phyloP scores from a whole-genome alignment of 768 basidiomycete species.

The Baorangia bicolor region DNA sequence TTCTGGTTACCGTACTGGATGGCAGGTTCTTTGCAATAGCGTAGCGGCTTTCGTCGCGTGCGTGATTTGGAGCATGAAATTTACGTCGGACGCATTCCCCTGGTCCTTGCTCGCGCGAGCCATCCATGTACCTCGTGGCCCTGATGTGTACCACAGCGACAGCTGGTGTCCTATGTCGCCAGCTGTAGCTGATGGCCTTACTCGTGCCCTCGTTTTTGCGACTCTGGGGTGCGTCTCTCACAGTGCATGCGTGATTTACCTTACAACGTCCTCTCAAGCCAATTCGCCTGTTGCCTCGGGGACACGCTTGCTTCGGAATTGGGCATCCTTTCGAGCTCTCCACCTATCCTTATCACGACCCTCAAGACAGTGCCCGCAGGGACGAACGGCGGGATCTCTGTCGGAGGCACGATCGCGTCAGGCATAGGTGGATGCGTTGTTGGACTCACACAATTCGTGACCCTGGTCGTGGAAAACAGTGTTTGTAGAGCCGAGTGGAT shows the following conservation, averaged over 20 bases:
- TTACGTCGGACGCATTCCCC: slow-evolving; percentile 45
- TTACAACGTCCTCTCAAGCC: slow-evolving; percentile 42
- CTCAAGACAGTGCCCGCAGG: slow-evolving; percentile 75
- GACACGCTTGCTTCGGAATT: slow-evolving; percentile 94
- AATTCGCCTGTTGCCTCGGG: slow-evolving; percentile 86
- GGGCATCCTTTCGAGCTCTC: slow-evolving; percentile 73
- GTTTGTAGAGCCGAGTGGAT: slow-evolving; percentile 46
- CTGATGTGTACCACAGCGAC: slow-evolving; percentile 36
- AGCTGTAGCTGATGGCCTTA: slow-evolving; percentile 47
- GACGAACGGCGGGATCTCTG: slow-evolving; percentile 86
- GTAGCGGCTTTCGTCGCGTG: slow-evolving; percentile 59
- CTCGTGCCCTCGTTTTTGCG: slow-evolving; percentile 60
- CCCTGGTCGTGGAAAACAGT: slow-evolving; percentile 61
- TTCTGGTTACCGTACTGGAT: slow-evolving; percentile 70
- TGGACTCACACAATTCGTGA: slow-evolving; percentile 57
- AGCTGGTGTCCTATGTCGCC: slow-evolving; percentile 65
- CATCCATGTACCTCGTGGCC: slow-evolving; percentile 12
- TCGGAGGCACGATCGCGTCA: slow-evolving; percentile 72
- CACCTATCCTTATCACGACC: slow-evolving; percentile 79
- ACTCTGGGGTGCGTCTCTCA: slow-evolving; percentile 56
- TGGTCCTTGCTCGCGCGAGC: slow-evolving; percentile 28
- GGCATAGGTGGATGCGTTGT: slow-evolving; percentile 70
- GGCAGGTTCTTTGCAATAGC: slow-evolving; percentile 86
- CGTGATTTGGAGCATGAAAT: slow-evolving; percentile 62
- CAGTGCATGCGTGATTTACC: neutral